phyloP scores from a whole-genome alignment of 2,329 filamentous ascomycete species.

The Alternaria triticina region DNA sequence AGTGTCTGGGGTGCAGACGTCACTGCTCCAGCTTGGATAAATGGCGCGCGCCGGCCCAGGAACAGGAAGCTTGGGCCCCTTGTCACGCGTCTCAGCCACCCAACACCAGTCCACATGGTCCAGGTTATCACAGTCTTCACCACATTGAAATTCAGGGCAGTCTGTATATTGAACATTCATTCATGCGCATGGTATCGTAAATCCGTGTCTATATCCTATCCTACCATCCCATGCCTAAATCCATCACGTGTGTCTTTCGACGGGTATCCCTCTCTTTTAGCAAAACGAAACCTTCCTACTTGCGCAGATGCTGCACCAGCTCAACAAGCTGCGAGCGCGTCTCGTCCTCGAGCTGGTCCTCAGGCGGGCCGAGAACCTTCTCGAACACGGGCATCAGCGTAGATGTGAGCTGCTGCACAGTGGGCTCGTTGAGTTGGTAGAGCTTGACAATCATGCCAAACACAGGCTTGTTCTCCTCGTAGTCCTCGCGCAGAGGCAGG shows the following conservation, averaged over 20 bases:
- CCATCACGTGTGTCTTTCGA: constrained; percentile 34
- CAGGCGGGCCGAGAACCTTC: constrained; percentile 72
- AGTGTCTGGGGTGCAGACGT: constrained; percentile 23
- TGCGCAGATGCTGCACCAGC: constrained; percentile 63
- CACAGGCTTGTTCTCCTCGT: constrained; percentile 93
- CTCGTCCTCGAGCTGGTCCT: constrained; percentile 77
- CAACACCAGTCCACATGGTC: neutral
- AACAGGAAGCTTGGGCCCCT: constrained; percentile 19
- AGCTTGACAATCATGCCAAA: constrained; percentile 89
- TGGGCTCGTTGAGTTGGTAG: constrained; percentile 74
- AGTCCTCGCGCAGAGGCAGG: constrained; percentile 90
- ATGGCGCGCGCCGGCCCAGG: constrained; percentile 17
- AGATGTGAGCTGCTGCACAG: constrained; percentile 72
- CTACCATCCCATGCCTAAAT: constrained; percentile 14
- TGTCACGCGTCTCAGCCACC: constrained; percentile 16
- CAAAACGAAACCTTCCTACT: constrained; percentile 34
- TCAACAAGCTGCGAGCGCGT: constrained; percentile 71
- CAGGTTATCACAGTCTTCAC: neutral
- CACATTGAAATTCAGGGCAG: neutral
- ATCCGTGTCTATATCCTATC: constrained; percentile 25
- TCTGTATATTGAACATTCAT: constrained; percentile 14
- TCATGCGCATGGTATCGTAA: constrained; percentile 28
- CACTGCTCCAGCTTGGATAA: constrained; percentile 17
- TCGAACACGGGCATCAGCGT: constrained; percentile 74
- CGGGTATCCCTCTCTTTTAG: constrained; percentile 31